phyloP scores from a whole-genome alignment of 225 moss, liverwort and hornwort genomes.

The Physcomitrellopsis africana region DNA sequence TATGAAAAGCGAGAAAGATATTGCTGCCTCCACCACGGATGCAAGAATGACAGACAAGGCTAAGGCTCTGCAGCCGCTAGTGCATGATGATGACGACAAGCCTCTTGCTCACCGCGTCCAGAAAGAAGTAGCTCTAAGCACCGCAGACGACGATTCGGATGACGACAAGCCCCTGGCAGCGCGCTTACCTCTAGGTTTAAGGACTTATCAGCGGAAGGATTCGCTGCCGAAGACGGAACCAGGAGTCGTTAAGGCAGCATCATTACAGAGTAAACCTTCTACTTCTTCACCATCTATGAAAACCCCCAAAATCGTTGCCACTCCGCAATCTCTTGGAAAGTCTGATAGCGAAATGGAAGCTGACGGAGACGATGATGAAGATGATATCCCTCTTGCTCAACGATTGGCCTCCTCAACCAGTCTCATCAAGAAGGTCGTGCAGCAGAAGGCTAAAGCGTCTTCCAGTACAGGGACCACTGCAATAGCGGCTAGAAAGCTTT shows the following conservation, averaged over 20 bases:
- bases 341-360: slow-evolving; percentile 47
- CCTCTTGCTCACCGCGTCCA: slow-evolving; percentile 42
- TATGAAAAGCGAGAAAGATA: background rate
- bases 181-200: slow-evolving; percentile 33
- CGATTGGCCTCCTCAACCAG: slow-evolving; percentile 44
- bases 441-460: slow-evolving; percentile 47
- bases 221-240: slow-evolving; percentile 54
- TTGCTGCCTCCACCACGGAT: background rate
- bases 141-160: slow-evolving; percentile 53
- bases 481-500: slow-evolving; percentile 58
- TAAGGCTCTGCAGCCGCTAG: background rate
- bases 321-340: slow-evolving; percentile 24
- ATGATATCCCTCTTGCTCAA: slow-evolving; percentile 80
- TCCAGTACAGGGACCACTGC: slow-evolving; percentile 55
- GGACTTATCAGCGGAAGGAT: slow-evolving; percentile 56
- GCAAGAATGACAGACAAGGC: background rate
- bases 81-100: slow-evolving; percentile 38
- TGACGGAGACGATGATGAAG: slow-evolving; percentile 75
- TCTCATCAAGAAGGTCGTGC: slow-evolving; percentile 48
- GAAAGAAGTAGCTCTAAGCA: slow-evolving; percentile 28
- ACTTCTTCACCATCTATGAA: slow-evolving; percentile 29
- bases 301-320: slow-evolving; percentile 24
- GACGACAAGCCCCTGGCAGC: slow-evolving; percentile 61
- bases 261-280: slow-evolving; percentile 37
- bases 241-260: slow-evolving; percentile 33